phyloP scores from a whole-genome alignment of 2,329 filamentous ascomycete genomes.

The Hypoxylon sp. region DNA sequence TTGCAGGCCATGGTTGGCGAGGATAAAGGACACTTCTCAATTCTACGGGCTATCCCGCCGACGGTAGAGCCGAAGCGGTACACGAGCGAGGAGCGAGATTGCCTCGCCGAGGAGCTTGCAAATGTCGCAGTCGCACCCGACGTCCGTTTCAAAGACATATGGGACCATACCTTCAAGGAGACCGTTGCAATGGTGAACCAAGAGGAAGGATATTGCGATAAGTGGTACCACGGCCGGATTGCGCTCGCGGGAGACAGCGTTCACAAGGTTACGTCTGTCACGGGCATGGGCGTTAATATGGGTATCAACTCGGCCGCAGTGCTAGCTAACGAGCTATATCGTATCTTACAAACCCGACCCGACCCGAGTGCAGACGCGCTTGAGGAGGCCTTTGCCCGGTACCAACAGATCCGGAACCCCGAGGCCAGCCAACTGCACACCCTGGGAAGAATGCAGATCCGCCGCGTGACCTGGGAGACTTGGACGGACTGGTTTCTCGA shows the following conservation, averaged over 20 bases:
- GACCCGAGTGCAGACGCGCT: constrained; percentile 17
- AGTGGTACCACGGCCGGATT: constrained; percentile 44
- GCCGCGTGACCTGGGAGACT: constrained; percentile 12
- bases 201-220: constrained; percentile 35
- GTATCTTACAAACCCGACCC: constrained; percentile 10
- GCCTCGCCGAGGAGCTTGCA: constrained; percentile 22
- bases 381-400: constrained; percentile 27
- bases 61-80: constrained; percentile 26
- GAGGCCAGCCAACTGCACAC: background rate
- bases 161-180: constrained; percentile 13
- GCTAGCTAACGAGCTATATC: constrained; percentile 32
- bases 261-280: constrained; percentile 41
- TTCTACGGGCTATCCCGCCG: constrained; percentile 20
- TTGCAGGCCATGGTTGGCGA: constrained; percentile 17
- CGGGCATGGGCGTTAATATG: constrained; percentile 29
- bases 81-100: no score
- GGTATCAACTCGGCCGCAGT: constrained; percentile 24
- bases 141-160: constrained; percentile 35
- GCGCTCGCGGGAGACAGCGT: constrained; percentile 50
- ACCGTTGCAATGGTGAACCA: constrained; percentile 5
- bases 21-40: constrained; percentile 20
- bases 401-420: constrained; percentile 17
- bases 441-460: background rate
- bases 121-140: constrained; percentile 25
- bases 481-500: constrained; percentile 23